A percentile compares a stretch with the other conserved stretches of the same genome.
phyloP scores from a whole-genome alignment of 1,284 basidiomycete species.

The Tilletia horrida region DNA sequence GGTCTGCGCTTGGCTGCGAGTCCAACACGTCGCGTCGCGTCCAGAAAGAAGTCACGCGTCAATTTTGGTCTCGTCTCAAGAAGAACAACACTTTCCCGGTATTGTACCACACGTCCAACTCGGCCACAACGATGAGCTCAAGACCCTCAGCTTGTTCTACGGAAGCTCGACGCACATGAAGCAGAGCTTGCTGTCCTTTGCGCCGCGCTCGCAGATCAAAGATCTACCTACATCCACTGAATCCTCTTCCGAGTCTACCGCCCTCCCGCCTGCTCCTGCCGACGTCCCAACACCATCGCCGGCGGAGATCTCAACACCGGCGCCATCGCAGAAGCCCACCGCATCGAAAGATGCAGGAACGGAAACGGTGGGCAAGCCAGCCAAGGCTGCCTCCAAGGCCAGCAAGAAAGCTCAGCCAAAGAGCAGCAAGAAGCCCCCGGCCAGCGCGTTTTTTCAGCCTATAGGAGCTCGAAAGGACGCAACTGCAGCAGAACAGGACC shows the following conservation, averaged over 20 bases:
- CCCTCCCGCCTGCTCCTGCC: background rate
- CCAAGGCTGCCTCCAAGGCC: too few relatives aligned
- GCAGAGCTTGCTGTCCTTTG: constrained; percentile 7
- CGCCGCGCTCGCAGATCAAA: background rate
- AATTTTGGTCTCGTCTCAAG: background rate
- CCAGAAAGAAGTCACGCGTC: background rate
- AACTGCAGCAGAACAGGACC: background rate
- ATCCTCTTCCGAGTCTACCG: too few relatives aligned
- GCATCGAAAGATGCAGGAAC: too few relatives aligned
- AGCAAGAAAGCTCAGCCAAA: too few relatives aligned
- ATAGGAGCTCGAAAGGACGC: background rate
- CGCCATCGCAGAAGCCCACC: too few relatives aligned
- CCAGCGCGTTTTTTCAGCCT: background rate
- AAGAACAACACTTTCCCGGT: constrained; percentile 5
- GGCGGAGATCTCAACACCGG: background rate
- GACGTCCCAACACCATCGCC: background rate
- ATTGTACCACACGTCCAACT: background rate
- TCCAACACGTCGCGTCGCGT: constrained; percentile 4
- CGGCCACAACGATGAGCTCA: background rate
- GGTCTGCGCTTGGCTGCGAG: background rate
- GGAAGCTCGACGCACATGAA: background rate
- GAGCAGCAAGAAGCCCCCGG: too few relatives aligned
- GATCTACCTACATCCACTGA: background rate
- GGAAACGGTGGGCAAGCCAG: too few relatives aligned
- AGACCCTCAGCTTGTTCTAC: background rate